Evolutionary conservation across 495 filamentous ascomycete species (phyloP).

Genomic region (Pseudotulostoma volvatum): DNA sequence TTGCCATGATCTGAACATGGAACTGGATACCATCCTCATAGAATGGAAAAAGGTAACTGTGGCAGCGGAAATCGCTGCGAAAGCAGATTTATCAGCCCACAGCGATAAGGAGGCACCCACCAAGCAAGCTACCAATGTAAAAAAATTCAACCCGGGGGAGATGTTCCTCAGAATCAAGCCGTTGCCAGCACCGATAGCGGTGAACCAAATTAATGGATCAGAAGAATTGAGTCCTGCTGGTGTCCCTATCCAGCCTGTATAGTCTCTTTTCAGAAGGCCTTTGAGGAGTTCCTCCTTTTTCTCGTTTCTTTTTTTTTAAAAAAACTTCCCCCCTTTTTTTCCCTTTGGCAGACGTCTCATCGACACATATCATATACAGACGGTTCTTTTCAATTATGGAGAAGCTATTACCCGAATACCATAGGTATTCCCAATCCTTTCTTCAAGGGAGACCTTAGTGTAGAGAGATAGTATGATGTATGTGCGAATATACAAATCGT

Average conservation of each 20-base stretch:
- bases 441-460: too few relatives aligned
- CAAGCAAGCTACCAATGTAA: neutral
- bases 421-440: too few relatives aligned
- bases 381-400: too few relatives aligned
- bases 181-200: neutral
- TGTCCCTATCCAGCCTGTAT: too few relatives aligned
- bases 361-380: too few relatives aligned
- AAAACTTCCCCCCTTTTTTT: neutral
- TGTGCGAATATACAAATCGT: too few relatives aligned
- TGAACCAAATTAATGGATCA: neutral
- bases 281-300: too few relatives aligned
- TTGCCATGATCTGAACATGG: conserved; percentile 46
- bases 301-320: neutral
- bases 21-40: conserved; percentile 45
- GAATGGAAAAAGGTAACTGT: conserved; percentile 40
- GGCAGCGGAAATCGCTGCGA: conserved; percentile 4
- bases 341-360: neutral
- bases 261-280: neutral
- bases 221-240: too few relatives aligned
- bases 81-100: conserved; percentile 2
- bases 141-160: conserved; percentile 17
- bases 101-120: conserved; percentile 1
- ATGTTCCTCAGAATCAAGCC: conserved; percentile 19
- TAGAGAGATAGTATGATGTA: too few relatives aligned
- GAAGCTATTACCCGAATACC: too few relatives aligned